Conservation (phyloP, 225 moss, liverwort and hornwort genomes). For the Climacium dendroides region DNA sequence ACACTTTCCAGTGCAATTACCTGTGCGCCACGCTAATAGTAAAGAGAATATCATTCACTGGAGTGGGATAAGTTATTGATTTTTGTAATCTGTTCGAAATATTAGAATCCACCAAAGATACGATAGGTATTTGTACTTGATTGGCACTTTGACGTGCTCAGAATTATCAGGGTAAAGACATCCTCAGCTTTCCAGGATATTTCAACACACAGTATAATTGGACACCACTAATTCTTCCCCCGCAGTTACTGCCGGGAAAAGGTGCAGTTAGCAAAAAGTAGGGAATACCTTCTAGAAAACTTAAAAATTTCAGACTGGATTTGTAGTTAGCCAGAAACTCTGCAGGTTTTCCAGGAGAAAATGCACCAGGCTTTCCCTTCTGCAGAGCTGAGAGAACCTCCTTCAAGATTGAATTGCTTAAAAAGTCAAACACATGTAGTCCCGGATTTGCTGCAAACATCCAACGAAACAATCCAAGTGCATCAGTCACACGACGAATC, state of each 20-base stretch:
- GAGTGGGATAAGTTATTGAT: too few species aligned
- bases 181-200: not conserved
- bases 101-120: too few species aligned
- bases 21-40: not conserved
- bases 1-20: not conserved
- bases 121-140: too few species aligned
- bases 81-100: too few species aligned
- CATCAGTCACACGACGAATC: not conserved
- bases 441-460: constrained; percentile 60
- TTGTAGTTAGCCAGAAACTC: constrained; percentile 85
- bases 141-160: not conserved
- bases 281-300: constrained; percentile 62
- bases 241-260: not conserved
- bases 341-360: constrained; percentile 82
- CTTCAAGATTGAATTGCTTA: constrained; percentile 84
- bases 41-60: not conserved
- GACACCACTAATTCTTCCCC: not conserved
- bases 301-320: constrained; percentile 68
- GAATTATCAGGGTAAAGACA: not conserved
- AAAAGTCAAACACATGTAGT: constrained; percentile 70
- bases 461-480: not conserved
- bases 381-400: constrained; percentile 73
- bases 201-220: not conserved
- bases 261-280: not conserved
- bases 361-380: constrained; percentile 73